Conservation (phyloP, 108 stramenopile species). For the Conticribra weissflogii region DNA sequence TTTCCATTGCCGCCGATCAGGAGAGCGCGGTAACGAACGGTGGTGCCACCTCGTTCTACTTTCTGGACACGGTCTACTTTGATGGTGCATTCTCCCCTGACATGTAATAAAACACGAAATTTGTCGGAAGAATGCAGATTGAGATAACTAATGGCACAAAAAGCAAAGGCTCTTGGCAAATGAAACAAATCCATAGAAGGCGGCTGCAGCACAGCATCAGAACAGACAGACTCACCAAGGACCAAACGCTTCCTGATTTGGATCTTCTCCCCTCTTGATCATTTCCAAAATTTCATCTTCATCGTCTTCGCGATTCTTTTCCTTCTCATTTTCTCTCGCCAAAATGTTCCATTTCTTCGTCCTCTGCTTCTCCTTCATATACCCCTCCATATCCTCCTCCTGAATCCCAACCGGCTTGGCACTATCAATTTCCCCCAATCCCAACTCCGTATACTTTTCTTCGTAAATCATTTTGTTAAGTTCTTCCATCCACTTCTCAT, state of each 20-base stretch:
- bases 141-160: too few species aligned
- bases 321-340: slow-evolving; percentile 37
- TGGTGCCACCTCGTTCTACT: slow-evolving; percentile 91
- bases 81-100: slow-evolving; percentile 81
- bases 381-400: slow-evolving; percentile 38
- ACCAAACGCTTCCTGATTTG: slow-evolving; percentile 54
- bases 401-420: slow-evolving; percentile 32
- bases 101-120: too few species aligned
- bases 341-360: slow-evolving; percentile 29
- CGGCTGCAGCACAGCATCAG: too few species aligned
- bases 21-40: slow-evolving; percentile 88
- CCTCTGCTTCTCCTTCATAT: slow-evolving; percentile 44
- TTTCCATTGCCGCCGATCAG: slow-evolving; percentile 92
- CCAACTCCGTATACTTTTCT: slow-evolving; percentile 42
- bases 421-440: slow-evolving; percentile 40
- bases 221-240: slow-evolving; percentile 40
- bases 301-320: slow-evolving; percentile 53
- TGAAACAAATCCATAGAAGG: too few species aligned
- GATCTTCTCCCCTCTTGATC: slow-evolving; percentile 52
- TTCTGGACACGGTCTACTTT: slow-evolving; percentile 87
- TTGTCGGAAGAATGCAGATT: background rate
- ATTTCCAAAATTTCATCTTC: slow-evolving; percentile 50
- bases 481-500: slow-evolving; percentile 47
- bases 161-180: too few species aligned
- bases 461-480: slow-evolving; percentile 44